Evolutionary conservation across 1,284 basidiomycete species (phyloP), one percentile per base, ranked within the genome.

Genomic region (Cryptococcus sp.): DNA sequence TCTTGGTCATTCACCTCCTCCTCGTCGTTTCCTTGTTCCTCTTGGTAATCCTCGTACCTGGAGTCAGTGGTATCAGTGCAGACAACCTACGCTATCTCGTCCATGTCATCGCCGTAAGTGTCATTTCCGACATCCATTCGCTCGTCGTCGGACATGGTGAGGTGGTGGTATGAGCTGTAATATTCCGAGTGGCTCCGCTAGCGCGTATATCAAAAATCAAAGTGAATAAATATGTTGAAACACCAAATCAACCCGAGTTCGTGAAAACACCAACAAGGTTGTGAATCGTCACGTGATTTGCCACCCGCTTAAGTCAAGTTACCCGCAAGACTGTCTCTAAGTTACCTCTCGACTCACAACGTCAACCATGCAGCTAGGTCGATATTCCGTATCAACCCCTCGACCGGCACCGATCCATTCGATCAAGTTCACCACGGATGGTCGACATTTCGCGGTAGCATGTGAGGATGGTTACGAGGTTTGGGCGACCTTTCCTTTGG

Each of bases 391-490:
- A 75, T 86, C 86, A 61, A 82, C 90, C 38, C 87, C 88, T 52
- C 82, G 80, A 52, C 87, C 88, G 6, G 82, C 89, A 53, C 84
- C 86, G 65, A 84, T 93, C 66, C 82, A 86, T 60, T 85, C 89
- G 74, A 84, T 87, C 58, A 81, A 82, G 57, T 89, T 93, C 71
- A 87, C 90, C 64, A 77, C 85, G 32, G 86, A 89, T 66, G 86
- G 83, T 58, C 79, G 83, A 58, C 85, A 90, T 73, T 96, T 96
- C 78, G 86, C 90, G 0, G 81, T 86, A 46, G 84, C 90, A 11
- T 90, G 88, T 5, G 86, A 86, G 50, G 83, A 83, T 52, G 92
- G 93, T 44, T 96, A 93, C 74, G 88, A 89, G 42, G 82, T 96
- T 33, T 95, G 94, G 80, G 83, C 82, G 56, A 82, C 86, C 56